Evolutionary conservation across 257 asterid genomes (phyloP).

Genomic region (Nemophila menziesii): DNA sequence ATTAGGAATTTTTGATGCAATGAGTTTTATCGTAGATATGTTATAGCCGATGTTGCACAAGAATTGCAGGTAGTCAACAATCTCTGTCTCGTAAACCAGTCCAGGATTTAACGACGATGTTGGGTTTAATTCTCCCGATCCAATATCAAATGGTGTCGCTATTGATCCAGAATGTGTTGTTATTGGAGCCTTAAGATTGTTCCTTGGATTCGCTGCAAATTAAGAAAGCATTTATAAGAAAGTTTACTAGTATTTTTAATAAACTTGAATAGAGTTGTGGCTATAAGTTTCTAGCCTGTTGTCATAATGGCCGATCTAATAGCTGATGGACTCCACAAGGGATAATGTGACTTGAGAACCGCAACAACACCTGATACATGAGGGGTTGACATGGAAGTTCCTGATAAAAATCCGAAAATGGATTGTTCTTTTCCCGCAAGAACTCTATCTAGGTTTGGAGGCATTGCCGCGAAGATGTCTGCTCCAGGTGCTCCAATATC

Average conservation of each 20-base stretch:
- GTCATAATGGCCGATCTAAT: constrained; percentile 74
- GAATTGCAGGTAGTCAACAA: not conserved
- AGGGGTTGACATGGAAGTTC: constrained; percentile 90
- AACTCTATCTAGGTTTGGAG: constrained; percentile 13
- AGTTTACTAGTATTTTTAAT: too few relatives aligned
- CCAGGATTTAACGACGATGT: constrained; percentile 8
- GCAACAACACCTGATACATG: constrained; percentile 74
- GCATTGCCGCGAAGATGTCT: constrained; percentile 78
- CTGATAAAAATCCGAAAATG: constrained; percentile 45
- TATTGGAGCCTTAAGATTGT: constrained; percentile 40
- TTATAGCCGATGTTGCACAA: constrained; percentile 16
- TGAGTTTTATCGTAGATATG: constrained; percentile 31
- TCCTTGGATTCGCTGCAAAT: constrained; percentile 48
- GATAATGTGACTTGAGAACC: constrained; percentile 44
- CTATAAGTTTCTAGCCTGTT: constrained; percentile 29
- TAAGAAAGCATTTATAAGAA: not conserved
- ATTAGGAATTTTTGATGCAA: constrained; percentile 31
- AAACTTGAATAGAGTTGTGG: not conserved
- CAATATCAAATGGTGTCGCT: constrained; percentile 13
- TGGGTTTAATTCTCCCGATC: constrained; percentile 12
- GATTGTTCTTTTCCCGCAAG: constrained; percentile 12
- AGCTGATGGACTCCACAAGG: constrained; percentile 58
- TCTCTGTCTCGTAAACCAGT: constrained; percentile 9
- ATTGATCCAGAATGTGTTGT: constrained; percentile 34
- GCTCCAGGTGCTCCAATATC: constrained; percentile 85